Evolutionary conservation across 768 basidiomycete genomes (phyloP).

Genomic region (Trametes cubensis): DNA sequence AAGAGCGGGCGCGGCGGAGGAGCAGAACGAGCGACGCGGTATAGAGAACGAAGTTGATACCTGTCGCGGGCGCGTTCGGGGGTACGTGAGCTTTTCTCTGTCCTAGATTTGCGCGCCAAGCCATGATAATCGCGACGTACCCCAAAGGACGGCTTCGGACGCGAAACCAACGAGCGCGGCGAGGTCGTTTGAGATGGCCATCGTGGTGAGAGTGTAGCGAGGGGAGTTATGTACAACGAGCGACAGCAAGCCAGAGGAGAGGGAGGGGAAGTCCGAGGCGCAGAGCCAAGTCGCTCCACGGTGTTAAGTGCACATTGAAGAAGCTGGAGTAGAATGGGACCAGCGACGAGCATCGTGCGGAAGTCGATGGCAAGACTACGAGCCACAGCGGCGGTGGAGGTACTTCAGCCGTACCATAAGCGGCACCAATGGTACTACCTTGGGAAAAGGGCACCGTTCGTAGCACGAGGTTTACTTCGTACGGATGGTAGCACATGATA

Average conservation of each 20-base stretch:
- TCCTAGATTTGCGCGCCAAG: no score
- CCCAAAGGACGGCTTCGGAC: conserved; percentile 41
- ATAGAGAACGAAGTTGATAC: conserved; percentile 34
- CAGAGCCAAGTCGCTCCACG: not conserved
- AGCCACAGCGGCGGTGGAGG: no score
- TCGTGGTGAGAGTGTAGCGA: conserved; percentile 9
- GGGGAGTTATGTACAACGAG: not conserved
- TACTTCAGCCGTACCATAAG: no score
- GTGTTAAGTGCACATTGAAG: not conserved
- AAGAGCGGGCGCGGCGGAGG: conserved; percentile 12
- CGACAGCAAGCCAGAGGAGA: not conserved
- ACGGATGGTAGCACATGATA: no score
- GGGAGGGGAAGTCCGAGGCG: not conserved
- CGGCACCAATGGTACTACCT: no score
- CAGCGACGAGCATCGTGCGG: conserved; percentile 8
- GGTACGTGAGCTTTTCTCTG: no score
- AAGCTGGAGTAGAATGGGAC: not conserved
- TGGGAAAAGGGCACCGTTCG: no score
- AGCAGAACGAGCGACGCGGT: conserved; percentile 34
- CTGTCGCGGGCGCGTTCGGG: not conserved
- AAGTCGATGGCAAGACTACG: not conserved
- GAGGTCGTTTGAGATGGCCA: conserved; percentile 36
- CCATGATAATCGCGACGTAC: conserved; percentile 20
- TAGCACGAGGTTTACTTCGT: no score
- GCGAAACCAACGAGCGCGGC: conserved; percentile 42